These are phyloP conservation scores for Clarireedia sp. DNA, from an alignment of 2,329 filamentous ascomycete species.

Conservation along the genomic window DNA sequence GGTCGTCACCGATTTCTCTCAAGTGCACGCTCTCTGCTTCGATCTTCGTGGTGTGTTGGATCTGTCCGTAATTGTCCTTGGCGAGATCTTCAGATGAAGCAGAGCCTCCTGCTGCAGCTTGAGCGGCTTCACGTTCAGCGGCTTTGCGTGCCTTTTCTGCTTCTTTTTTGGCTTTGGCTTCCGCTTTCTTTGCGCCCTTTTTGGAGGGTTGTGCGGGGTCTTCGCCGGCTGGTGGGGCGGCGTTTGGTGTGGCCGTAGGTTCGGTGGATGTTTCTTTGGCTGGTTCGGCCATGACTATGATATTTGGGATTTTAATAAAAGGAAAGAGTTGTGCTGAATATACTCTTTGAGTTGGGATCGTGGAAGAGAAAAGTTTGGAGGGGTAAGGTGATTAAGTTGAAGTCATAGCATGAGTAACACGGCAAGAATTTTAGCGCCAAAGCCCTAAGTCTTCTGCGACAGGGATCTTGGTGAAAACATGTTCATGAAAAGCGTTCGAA, in stretches of 20 bases:
- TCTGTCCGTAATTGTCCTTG: constrained; percentile 72
- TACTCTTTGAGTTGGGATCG: background rate
- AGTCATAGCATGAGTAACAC: constrained; percentile 5
- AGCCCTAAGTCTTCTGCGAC: background rate
- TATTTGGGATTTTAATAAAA: background rate
- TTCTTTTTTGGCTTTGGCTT: constrained; percentile 81
- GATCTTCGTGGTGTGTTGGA: constrained; percentile 49
- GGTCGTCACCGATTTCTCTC: constrained; percentile 52
- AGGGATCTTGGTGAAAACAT: background rate
- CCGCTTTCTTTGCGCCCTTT: constrained; percentile 77
- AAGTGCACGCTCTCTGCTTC: constrained; percentile 51
- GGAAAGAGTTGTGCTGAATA: background rate
- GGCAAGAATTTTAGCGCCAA: constrained; percentile 9
- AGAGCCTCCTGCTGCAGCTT: constrained; percentile 56
- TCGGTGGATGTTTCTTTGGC: constrained; percentile 16
- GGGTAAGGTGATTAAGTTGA: constrained; percentile 2
- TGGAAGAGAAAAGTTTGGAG: constrained; percentile 5
- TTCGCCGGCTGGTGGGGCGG: background rate
- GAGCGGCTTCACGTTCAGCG: constrained; percentile 67
- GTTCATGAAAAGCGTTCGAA: background rate
- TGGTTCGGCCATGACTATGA: constrained; percentile 14
- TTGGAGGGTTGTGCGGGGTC: constrained; percentile 44
- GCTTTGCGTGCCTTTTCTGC: constrained; percentile 66
- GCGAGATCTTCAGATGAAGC: constrained; percentile 56
- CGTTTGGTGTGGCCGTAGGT: constrained; percentile 6